Evolutionary conservation across 192 early-diverging fungal species (phyloP), one percentile per base, ranked within the genome.

Genomic region (Mortierella alpina): DNA sequence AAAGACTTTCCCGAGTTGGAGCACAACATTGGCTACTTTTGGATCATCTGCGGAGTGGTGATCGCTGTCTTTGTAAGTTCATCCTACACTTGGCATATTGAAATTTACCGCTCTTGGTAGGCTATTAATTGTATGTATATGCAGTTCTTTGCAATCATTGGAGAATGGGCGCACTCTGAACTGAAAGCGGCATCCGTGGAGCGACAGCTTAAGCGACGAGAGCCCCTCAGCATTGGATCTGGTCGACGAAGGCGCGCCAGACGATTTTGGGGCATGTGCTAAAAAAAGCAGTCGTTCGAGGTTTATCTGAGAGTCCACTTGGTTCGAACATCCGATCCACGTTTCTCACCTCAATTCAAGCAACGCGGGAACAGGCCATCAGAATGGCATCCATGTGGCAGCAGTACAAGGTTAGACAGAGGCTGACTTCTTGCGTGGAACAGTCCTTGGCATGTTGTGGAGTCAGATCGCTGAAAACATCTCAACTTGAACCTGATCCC

Each of bases 1-100:
- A 9, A 56, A 8, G 18, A 77, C 14, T 89, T 89, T 22, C 81
- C 85, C 1, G 85, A 72, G 54, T 23, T 86, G 17, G 11, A 47
- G 15, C 22, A 86, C 14, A 39, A 45, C 14, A 50, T 84, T 14
- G 31, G 68, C 23, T 86, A 86, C 57, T 73, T 73, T 62, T 84
- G 82, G 82, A 86, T 58, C 12, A 80, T 80, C 10, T 80, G 77
- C 23, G 70, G 56, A 4, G 58, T 80, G 9, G 65, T 80, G 22
- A 80, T 70, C 0, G 70, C 64, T 7, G 1, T 72, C 14, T 57
- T 80, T 48, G 77, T 70, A 63, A 62, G 64, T 63, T 31, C 31
- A 31, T 31, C 31, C 31, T 1, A 31, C 31, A 2, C 31, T 31
- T 31, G 31, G 3, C 31, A 31, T 31, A 31, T 31, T 31, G 31